Evolutionary conservation across 768 basidiomycete genomes (phyloP).

Genomic region (Solioccasus polychromus): DNA sequence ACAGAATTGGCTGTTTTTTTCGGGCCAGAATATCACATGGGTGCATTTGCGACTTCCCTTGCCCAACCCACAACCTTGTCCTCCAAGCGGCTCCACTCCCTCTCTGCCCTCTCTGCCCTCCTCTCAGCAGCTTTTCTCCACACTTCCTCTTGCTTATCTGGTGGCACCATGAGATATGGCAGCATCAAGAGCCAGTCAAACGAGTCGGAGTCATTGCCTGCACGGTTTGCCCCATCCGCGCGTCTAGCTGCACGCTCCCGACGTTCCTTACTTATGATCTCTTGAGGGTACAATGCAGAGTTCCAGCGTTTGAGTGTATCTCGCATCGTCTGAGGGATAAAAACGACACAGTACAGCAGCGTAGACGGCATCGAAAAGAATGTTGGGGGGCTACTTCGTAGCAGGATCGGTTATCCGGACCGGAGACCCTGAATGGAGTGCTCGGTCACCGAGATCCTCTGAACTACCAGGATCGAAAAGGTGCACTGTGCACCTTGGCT

Average conservation of each 20-base stretch:
- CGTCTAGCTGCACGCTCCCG: background rate
- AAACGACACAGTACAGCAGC: background rate
- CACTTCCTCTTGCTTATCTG: too few species aligned
- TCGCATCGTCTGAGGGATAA: background rate
- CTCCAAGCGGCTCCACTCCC: too few species aligned
- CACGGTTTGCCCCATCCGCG: too few species aligned
- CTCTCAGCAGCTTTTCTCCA: too few species aligned
- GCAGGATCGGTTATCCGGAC: background rate
- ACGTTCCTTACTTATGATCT: background rate
- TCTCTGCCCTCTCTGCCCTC: too few species aligned
- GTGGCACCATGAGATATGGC: too few species aligned
- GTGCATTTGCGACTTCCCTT: too few species aligned
- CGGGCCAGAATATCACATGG: too few species aligned
- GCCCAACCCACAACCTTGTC: too few species aligned
- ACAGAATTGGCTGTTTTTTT: too few species aligned
- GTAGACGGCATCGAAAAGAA: conserved; percentile 8
- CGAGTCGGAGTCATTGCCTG: too few species aligned
- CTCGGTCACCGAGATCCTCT: background rate
- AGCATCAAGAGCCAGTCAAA: too few species aligned
- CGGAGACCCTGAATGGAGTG: background rate
- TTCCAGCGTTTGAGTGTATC: background rate
- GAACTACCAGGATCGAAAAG: background rate
- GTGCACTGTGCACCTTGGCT: background rate
- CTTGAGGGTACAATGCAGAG: background rate
- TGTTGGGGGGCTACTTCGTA: conserved; percentile 2